Percentiles rank a stretch among this genome's conserved stretches.
Conservation (phyloP, 2,329 filamentous ascomycete species). For the Pseudogymnoascus sp. region DNA sequence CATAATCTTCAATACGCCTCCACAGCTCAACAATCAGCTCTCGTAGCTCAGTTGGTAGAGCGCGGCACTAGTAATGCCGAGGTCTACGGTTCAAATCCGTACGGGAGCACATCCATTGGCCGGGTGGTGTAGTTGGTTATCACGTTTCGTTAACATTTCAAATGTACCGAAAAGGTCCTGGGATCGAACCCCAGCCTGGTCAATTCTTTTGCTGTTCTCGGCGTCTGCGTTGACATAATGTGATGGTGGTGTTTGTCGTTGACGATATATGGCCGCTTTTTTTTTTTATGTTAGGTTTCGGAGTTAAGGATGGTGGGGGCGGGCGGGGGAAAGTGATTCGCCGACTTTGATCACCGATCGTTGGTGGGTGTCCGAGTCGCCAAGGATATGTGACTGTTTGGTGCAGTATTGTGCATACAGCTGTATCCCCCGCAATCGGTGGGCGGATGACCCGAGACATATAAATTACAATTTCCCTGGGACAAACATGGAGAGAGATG, state of each 20-base stretch:
- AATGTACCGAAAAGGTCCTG: constrained; percentile 6
- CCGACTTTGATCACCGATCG: neutral
- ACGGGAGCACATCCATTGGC: neutral
- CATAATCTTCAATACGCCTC: neutral
- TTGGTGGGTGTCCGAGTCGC: neutral
- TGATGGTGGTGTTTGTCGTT: neutral
- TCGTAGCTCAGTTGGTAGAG: constrained; percentile 10
- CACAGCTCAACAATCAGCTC: constrained; percentile 1
- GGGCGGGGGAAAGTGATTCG: neutral
- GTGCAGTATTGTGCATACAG: neutral
- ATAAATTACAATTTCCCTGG: neutral
- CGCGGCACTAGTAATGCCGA: constrained; percentile 7
- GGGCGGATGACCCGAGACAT: neutral
- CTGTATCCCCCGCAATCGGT: neutral
- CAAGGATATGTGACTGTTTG: neutral
- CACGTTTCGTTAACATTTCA: constrained; percentile 7
- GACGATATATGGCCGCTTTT: neutral
- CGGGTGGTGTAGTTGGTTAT: constrained; percentile 8
- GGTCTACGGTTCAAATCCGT: constrained; percentile 8
- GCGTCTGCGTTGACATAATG: neutral
- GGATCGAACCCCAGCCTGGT: constrained; percentile 8
- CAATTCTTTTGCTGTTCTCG: neutral
- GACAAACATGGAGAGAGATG: neutral
- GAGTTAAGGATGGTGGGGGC: neutral
- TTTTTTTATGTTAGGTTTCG: neutral